Base-by-base conservation (phyloP, 176 grass and related monocot genomes). In the Phoenix dactylifera region DNA sequence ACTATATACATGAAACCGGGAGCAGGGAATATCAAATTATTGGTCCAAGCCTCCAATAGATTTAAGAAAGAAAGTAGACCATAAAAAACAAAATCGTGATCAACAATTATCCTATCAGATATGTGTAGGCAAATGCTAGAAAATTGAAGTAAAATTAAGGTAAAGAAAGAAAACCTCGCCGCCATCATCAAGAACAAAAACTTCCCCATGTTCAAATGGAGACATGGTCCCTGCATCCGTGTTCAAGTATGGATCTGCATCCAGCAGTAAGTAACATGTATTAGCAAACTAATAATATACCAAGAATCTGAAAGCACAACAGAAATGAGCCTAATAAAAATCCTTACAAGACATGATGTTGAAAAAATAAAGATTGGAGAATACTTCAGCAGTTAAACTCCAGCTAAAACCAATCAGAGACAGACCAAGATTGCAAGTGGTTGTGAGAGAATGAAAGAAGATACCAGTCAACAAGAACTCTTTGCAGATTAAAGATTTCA, bases 221-320 rank as follows among this genome's bases (percentile, higher is more conserved):
- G 93, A 97, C 93, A 97, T 97, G 4, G 93, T 97, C 1, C 93
- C 93, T 57, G 93, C 93, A 79, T 97, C 93, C 16, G 87, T 97
- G 70, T 97, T 97, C 24, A 91, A 75, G 26, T 97, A 97, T 26
- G 93, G 93, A 62, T 97, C 92, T 97, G 72, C 65, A 83, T 44
- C 35, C 35, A 44, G 7, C 35, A 44, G 35, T 44, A 44, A 44
- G 35, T 44, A 44, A 44, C 12, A 44, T 44, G 35, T 44, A 9
- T 44, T 9, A 44, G 35, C 35, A 44, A 44, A 14, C 10, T 44
- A 44, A 44, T 44, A 44, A 44, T 12, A 44, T 44, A 44, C 10
- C 35, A 44, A 44, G 35, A 44, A 44, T 44, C 35, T 44, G 9
- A 9, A 44, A 44, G 35, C 35, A 44, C 12, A 14, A 44, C 35